phyloP scores from a whole-genome alignment of 192 early-diverging fungal species.

The Dispira parvispora region DNA sequence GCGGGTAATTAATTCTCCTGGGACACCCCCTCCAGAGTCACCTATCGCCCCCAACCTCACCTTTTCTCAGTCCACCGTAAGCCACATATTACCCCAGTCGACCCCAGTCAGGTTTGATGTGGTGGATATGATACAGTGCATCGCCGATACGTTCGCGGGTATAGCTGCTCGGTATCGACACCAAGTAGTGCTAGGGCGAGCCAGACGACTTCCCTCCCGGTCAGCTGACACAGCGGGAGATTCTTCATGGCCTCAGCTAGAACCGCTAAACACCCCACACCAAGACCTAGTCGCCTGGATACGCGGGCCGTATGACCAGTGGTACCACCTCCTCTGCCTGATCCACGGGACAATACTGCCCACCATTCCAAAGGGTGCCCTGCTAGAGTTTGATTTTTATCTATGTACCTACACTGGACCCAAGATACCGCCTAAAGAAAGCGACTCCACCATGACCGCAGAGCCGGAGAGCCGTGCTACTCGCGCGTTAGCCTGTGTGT shows the following conservation, averaged over 20 bases:
- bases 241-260: not conserved
- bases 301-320: not conserved
- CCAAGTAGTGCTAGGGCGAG: not conserved
- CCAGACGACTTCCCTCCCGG: not conserved
- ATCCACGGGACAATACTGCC: not conserved
- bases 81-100: not conserved
- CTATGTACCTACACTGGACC: not conserved
- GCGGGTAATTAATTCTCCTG: not conserved
- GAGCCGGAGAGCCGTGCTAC: not conserved
- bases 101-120: slow-evolving; percentile 1
- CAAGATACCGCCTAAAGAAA: not conserved
- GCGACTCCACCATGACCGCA: not conserved
- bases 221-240: not conserved
- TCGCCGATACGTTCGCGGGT: not conserved
- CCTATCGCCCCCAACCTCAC: not conserved
- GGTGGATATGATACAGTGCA: not conserved
- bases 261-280: not conserved
- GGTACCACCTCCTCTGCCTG: slow-evolving; percentile 1
- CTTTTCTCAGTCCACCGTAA: not conserved
- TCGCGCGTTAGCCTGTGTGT: not conserved
- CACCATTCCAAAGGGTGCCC: not conserved
- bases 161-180: not conserved
- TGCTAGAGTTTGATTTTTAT: not conserved
- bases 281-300: not conserved
- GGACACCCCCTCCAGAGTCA: not conserved